A percentile compares a stretch with the other conserved stretches of the same genome.
Conservation (phyloP, 192 early-diverging fungal genomes). For the Radiomyces spectabilis region DNA sequence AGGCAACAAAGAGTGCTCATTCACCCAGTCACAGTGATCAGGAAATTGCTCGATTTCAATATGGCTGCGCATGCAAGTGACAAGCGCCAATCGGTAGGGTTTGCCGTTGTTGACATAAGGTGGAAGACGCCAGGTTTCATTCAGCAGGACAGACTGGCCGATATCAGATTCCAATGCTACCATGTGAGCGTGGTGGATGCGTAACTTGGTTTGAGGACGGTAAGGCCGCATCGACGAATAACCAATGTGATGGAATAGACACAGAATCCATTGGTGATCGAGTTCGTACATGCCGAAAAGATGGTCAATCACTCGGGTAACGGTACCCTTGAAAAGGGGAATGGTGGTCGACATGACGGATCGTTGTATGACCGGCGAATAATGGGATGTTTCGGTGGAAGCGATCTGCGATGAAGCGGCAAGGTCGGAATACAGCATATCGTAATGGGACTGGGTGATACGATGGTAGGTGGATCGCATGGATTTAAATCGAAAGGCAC, state of each 20-base stretch:
- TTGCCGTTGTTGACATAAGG: background rate
- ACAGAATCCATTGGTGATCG: background rate
- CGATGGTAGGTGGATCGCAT: background rate
- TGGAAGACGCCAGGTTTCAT: background rate
- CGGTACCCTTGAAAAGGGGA: background rate
- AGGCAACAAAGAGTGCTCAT: background rate
- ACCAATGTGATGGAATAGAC: slow-evolving; percentile 1
- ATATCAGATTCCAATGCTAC: background rate
- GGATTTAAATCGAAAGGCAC: background rate
- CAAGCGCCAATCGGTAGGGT: background rate
- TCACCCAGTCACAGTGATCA: background rate
- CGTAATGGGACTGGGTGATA: background rate
- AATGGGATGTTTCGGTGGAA: background rate
- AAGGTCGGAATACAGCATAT: slow-evolving; percentile 1
- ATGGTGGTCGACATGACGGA: background rate
- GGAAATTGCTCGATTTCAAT: background rate
- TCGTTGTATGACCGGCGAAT: background rate
- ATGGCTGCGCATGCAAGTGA: slow-evolving; percentile 2
- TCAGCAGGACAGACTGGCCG: background rate
- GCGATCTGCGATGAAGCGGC: background rate
- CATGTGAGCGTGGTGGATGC: background rate
- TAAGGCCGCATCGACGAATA: background rate
- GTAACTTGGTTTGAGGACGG: background rate
- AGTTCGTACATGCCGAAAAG: slow-evolving; percentile 5
- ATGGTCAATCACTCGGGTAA: slow-evolving; percentile 4